Evolutionary conservation across 108 stramenopile species (phyloP), one percentile per base, ranked within the genome.

Genomic region (Chaetoceros tenuissimus): DNA sequence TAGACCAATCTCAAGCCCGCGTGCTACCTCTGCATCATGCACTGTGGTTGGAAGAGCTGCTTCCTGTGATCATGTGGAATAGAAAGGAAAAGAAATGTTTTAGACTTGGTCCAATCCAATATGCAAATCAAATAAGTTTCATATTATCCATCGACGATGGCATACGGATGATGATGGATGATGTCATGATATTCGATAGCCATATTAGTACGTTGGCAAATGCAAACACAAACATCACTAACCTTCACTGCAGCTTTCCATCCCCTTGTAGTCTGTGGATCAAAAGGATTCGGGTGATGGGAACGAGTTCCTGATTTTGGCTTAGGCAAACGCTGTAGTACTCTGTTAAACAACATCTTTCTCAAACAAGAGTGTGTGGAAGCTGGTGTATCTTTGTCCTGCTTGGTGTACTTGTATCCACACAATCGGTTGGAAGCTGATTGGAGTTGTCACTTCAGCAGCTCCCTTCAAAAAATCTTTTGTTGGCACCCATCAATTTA

Each of bases 221-320:
- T 16, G 43, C 10, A 16, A 16, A 16, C 16, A 16, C 16, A 44
- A 10, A 44, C 16, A 44, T 10, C 43, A 68, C 75, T n/a, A 51
- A 72, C 75, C 70, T 67, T 70, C 48, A 83, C 28, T 24, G 87
- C 87, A 17, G 83, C 83, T 34, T 74, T 71, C 87, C 87, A 89
- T 43, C 87, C 87, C 46, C 63, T 66, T 19, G 87, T 89, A 17
- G 66, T 74, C 73, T 83, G 75, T 27, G 84, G 84, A 48, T 84
- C 65, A 66, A 81, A 79, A 2, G 84, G 81, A 78, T 77, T 70
- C 8, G 83, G 83, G 66, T 89, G 87, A 63, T 89, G 87, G 19
- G 50, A 60, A 2, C 80, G 61, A n/a, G n/a, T n/a, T n/a, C n/a
- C n/a, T n/a, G n/a, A n/a, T n/a, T n/a, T n/a, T n/a, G n/a, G n/a